phyloP scores from a whole-genome alignment of 345 rosid species.

The Aegle marmelos region DNA sequence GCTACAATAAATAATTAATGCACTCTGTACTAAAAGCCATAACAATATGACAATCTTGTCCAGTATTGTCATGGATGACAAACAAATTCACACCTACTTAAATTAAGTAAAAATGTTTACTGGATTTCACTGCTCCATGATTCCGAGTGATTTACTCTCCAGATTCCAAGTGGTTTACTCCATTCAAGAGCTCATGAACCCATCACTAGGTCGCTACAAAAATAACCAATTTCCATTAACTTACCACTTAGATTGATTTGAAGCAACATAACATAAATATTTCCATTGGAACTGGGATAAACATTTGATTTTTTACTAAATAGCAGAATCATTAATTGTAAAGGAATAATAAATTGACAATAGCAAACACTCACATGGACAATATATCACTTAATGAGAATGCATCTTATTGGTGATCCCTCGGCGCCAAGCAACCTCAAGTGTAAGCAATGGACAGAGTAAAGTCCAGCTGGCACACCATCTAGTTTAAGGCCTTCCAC shows the following conservation, averaged over 20 bases:
- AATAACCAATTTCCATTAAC: not conserved
- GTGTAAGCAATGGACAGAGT: slow-evolving; percentile 69
- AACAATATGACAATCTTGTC: too few relatives aligned
- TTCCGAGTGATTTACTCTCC: not conserved
- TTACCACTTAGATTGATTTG: not conserved
- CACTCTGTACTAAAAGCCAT: too few relatives aligned
- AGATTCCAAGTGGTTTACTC: not conserved
- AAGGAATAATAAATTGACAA: not conserved
- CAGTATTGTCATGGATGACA: too few relatives aligned
- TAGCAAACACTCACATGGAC: not conserved
- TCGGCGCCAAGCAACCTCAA: slow-evolving; percentile 65
- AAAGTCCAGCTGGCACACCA: slow-evolving; percentile 50
- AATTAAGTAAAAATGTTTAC: too few relatives aligned
- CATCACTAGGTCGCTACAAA: not conserved
- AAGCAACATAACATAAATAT: not conserved
- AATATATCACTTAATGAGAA: slow-evolving; percentile 54
- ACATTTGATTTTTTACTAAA: not conserved
- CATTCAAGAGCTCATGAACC: not conserved
- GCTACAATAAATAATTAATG: too few relatives aligned
- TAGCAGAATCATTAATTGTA: not conserved
- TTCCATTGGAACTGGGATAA: not conserved
- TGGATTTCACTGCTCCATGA: too few relatives aligned
- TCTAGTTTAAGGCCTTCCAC: slow-evolving; percentile 74
- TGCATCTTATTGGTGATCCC: slow-evolving; percentile 74
- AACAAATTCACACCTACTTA: too few relatives aligned